Base-by-base conservation (phyloP, 345 rosid species). In the Cardamine chenopodiifolia region DNA sequence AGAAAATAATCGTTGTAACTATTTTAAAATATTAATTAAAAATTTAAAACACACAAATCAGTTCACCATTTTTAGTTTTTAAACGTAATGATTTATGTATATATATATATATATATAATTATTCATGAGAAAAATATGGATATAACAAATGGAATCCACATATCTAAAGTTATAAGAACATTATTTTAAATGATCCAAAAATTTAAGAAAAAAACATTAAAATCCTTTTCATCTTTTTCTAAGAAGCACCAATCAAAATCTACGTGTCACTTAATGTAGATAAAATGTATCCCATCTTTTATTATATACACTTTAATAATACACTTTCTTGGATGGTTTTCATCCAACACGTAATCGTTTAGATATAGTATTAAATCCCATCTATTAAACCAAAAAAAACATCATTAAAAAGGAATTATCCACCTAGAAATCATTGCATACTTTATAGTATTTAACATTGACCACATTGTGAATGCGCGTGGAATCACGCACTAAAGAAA, bases 221-320 rank as follows among this genome's bases (percentile, higher is more conserved):
- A 29, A 1, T 47, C 64, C 10, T 73, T 64, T 64, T 73, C 65
- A 65, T 54, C 48, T 64, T 73, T 55, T 28, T 22, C 11, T 15
- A 31, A 53, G 20, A 40, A 57, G 48, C 64, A 54, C 57, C 57
- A 17, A 64, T 63, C 4, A 52, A 29, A 54, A 54, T 13, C 4
- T 7, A 73, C 71, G 47, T 73, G 77, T 73, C 77, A 39, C 1
- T 59, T 57, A 60, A 5, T 35, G 7, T 25, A 53, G 39, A 63
- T 40, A 44, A 73, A 15, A 31, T 32, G 14, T 32, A 55, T 55
- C 17, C 8, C 47, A 54, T 2, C 44, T 20, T n/a, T 73, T 50
- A 6, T 29, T 6, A 40, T 15, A 62, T 7, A 69, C 17, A 39
- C 9, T 14, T 14, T 39, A 6, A 9, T 62, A 1, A 40, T 54